phyloP scores from a whole-genome alignment of 352 stramenopile species.

The Globisporangium apiculatum region DNA sequence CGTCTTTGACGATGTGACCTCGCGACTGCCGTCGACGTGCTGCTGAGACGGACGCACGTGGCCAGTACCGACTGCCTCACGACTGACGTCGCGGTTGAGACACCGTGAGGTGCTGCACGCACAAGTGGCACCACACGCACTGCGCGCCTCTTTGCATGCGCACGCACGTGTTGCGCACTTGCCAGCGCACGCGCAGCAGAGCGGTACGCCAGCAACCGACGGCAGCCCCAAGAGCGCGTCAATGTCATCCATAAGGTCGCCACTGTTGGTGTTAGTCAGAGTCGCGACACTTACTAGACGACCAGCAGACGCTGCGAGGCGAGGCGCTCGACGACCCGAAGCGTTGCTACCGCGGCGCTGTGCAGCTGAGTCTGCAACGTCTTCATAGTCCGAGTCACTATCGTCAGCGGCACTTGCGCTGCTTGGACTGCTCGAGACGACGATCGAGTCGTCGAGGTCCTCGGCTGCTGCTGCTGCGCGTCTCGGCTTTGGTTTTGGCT shows the following conservation, averaged over 20 bases:
- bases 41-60: background rate
- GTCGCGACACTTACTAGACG: background rate
- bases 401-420: slow-evolving; percentile 43
- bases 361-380: slow-evolving; percentile 30
- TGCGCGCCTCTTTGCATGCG: slow-evolving; percentile 41
- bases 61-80: background rate
- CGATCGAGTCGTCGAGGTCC: slow-evolving; percentile 38
- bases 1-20: too few species aligned
- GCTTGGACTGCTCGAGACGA: slow-evolving; percentile 21
- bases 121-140: slow-evolving; percentile 36
- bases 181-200: slow-evolving; percentile 59
- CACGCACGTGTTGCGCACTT: slow-evolving; percentile 73
- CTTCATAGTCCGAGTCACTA: slow-evolving; percentile 50
- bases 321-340: too few species aligned
- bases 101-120: slow-evolving; percentile 53
- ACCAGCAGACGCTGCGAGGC: too few species aligned
- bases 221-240: slow-evolving; percentile 38
- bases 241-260: slow-evolving; percentile 45
- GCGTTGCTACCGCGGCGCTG: background rate
- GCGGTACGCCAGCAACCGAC: slow-evolving; percentile 16
- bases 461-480: background rate
- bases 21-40: background rate
- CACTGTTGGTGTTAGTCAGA: background rate
- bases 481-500: slow-evolving; percentile 23
- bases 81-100: slow-evolving; percentile 25